These are phyloP conservation scores for Poa pratensis DNA, from an alignment of 176 grass and related monocot genomes.

Conservation along the genomic window DNA sequence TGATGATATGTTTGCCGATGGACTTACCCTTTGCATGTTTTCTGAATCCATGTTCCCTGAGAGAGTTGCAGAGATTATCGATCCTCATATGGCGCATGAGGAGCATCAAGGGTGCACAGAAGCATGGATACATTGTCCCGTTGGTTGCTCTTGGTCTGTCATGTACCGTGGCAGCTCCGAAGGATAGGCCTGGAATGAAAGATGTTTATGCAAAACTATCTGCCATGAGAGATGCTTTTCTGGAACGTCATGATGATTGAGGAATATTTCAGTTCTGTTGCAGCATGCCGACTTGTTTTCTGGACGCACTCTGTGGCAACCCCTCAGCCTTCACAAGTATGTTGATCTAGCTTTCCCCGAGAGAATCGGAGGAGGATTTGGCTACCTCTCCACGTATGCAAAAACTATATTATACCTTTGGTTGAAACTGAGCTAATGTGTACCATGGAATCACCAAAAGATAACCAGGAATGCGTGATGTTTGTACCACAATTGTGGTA, in stretches of 20 bases:
- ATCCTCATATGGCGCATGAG: constrained; percentile 8
- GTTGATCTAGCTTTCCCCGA: neutral
- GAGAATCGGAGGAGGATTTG: constrained; percentile 10
- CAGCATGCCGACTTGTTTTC: neutral
- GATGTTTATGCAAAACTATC: constrained; percentile 36
- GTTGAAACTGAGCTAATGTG: constrained; percentile 28
- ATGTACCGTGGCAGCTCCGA: constrained; percentile 33
- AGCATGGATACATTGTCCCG: constrained; percentile 20
- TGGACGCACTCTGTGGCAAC: neutral
- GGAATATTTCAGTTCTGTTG: neutral
- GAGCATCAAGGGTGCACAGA: neutral
- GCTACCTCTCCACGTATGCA: neutral
- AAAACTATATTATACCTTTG: constrained; percentile 13
- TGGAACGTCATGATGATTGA: neutral
- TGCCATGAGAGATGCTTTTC: constrained; percentile 21
- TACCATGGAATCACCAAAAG: constrained; percentile 35
- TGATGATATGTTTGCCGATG: constrained; percentile 4
- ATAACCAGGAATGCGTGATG: constrained; percentile 9
- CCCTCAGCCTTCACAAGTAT: constrained; percentile 7
- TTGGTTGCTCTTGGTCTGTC: constrained; percentile 27
- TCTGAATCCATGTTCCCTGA: constrained; percentile 9
- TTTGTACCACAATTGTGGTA: neutral
- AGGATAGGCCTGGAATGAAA: constrained; percentile 38
- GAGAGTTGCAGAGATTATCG: constrained; percentile 24
- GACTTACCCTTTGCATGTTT: constrained; percentile 24